Conservation (phyloP, 2,329 filamentous ascomycete genomes). For the Phaeoacremonium minimum region DNA sequence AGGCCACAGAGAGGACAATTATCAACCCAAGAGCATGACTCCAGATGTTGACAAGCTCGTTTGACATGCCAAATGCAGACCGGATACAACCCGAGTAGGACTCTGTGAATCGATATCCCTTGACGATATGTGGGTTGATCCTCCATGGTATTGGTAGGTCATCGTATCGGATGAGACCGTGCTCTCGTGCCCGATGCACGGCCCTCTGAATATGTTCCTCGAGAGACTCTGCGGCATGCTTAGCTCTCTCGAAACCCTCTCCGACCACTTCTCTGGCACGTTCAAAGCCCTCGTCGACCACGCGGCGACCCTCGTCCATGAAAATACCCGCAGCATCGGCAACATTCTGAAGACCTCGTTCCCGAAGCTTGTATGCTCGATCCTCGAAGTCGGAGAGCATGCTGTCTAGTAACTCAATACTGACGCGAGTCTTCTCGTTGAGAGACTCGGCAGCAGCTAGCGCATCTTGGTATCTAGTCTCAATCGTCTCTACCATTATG, state of each 20-base stretch:
- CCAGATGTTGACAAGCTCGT: constrained; percentile 98
- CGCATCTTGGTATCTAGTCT: constrained; percentile 81
- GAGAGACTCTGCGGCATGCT: constrained; percentile 73
- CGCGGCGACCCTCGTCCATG: constrained; percentile 73
- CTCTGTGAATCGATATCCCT: constrained; percentile 90
- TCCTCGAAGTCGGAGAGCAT: constrained; percentile 84
- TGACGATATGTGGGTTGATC: constrained; percentile 88
- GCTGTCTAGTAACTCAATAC: constrained; percentile 78
- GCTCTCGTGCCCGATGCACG: constrained; percentile 68
- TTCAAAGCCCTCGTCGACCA: constrained; percentile 74
- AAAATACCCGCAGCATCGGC: constrained; percentile 66
- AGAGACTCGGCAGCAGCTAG: constrained; percentile 79
- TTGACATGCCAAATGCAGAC: constrained; percentile 80
- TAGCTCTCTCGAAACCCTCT: constrained; percentile 77
- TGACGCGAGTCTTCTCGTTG: constrained; percentile 86
- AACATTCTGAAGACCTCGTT: constrained; percentile 65
- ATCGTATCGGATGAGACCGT: constrained; percentile 82
- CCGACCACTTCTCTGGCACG: constrained; percentile 73
- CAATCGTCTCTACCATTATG: constrained; percentile 88
- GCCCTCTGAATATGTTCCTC: constrained; percentile 83
- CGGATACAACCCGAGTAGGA: constrained; percentile 84
- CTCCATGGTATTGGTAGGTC: constrained; percentile 90
- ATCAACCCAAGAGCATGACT: constrained; percentile 88
- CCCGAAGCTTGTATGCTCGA: constrained; percentile 73
- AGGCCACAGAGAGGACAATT: constrained; percentile 80